These are phyloP conservation scores for Tuber calosporum DNA, from an alignment of 495 filamentous ascomycete species.

Conservation along the genomic window DNA sequence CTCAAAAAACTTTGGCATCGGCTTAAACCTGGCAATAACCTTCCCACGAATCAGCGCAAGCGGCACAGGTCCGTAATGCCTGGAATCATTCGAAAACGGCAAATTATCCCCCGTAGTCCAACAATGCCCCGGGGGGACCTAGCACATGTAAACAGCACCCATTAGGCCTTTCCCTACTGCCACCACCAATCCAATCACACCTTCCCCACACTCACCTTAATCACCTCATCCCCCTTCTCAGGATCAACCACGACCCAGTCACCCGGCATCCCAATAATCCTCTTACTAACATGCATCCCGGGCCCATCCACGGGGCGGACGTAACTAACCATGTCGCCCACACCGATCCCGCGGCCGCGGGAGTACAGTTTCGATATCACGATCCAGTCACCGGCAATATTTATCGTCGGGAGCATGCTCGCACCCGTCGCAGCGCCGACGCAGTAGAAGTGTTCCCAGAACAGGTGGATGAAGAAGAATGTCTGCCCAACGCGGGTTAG, in stretches of 20 bases:
- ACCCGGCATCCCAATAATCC: slow-evolving; percentile 77
- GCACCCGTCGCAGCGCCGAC: slow-evolving; percentile 56
- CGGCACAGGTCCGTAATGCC: slow-evolving; percentile 76
- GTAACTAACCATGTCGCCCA: slow-evolving; percentile 79
- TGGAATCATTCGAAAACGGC: slow-evolving; percentile 72
- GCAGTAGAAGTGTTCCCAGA: slow-evolving; percentile 51
- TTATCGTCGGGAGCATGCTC: slow-evolving; percentile 75
- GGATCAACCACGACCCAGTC: slow-evolving; percentile 77
- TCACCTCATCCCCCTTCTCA: slow-evolving; percentile 55
- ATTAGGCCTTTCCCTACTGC: slow-evolving; percentile 5
- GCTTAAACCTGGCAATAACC: slow-evolving; percentile 55
- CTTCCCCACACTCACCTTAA: slow-evolving; percentile 55
- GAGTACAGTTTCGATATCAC: slow-evolving; percentile 59
- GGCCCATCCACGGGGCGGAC: slow-evolving; percentile 58
- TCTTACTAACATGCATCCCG: slow-evolving; percentile 62
- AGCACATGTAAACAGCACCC: background rate
- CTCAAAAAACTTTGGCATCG: slow-evolving; percentile 22
- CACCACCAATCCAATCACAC: background rate
- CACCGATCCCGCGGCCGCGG: slow-evolving; percentile 59
- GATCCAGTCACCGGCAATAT: slow-evolving; percentile 57
- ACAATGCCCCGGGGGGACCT: slow-evolving; percentile 86
- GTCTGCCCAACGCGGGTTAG: slow-evolving; percentile 44
- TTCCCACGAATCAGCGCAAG: slow-evolving; percentile 79
- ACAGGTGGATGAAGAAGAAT: slow-evolving; percentile 52
- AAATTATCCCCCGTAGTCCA: slow-evolving; percentile 85